Evolutionary conservation across 495 filamentous ascomycete species (phyloP).

Genomic region (Aspergillus biplanus): DNA sequence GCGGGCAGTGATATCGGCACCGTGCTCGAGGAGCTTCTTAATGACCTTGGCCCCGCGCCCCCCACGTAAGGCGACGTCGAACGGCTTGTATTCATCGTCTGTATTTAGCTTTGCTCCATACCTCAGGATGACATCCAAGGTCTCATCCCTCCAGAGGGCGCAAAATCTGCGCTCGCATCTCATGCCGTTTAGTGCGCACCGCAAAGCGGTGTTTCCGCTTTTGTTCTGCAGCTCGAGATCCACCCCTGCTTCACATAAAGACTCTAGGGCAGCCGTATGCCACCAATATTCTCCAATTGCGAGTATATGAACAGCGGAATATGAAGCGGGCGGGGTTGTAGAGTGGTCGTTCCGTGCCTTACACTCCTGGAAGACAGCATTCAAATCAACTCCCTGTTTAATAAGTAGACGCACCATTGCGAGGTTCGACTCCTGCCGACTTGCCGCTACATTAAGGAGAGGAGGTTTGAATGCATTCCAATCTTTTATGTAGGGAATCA

Average conservation of each 20-base stretch:
- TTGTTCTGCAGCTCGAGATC: not conserved
- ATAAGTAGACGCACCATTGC: not conserved
- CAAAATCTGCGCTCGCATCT: not conserved
- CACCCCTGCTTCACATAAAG: constrained; percentile 4
- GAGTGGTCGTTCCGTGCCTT: not conserved
- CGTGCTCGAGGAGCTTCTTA: constrained; percentile 2
- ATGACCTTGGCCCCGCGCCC: not conserved
- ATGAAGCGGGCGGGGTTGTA: not conserved
- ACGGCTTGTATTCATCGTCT: not conserved
- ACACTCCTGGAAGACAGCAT: not conserved
- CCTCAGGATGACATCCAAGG: constrained; percentile 8
- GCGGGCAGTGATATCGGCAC: not conserved
- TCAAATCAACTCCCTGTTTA: not conserved
- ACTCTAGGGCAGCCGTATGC: constrained; percentile 4
- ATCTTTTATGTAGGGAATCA: constrained; percentile 5
- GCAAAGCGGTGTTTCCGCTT: not conserved
- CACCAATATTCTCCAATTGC: constrained; percentile 13
- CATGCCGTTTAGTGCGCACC: not conserved
- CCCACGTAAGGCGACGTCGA: not conserved
- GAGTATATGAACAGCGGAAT: constrained; percentile 11
- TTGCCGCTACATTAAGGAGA: not conserved
- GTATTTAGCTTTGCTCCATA: constrained; percentile 6
- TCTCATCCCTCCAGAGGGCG: not conserved
- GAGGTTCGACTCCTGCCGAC: not conserved
- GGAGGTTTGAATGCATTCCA: not conserved